Conservation (phyloP, 2,329 filamentous ascomycete species). For the Colletotrichum somersetense region DNA sequence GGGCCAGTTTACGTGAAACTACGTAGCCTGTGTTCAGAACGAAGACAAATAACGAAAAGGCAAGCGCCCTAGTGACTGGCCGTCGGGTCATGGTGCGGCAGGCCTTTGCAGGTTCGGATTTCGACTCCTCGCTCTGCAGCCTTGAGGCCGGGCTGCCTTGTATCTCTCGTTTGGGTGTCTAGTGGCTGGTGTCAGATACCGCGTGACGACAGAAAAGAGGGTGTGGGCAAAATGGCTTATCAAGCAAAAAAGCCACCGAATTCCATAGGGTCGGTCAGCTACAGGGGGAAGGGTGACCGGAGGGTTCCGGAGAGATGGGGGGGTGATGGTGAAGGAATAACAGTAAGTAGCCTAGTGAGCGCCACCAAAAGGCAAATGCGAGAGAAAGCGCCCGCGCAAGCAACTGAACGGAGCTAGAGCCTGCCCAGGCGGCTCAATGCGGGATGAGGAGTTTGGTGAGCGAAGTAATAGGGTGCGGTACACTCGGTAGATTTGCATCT, state of each 20-base stretch:
- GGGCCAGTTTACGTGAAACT: conserved; percentile 22
- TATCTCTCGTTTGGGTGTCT: conserved; percentile 22
- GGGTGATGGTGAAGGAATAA: conserved; percentile 5
- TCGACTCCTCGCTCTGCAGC: conserved; percentile 29
- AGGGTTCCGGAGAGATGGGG: not conserved
- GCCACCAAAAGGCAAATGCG: conserved; percentile 31
- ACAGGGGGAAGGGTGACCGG: not conserved
- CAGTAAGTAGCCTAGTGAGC: conserved; percentile 1
- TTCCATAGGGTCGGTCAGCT: conserved; percentile 27
- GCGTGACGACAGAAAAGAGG: conserved; percentile 25
- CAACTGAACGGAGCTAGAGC: conserved; percentile 24
- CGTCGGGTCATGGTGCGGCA: conserved; percentile 19
- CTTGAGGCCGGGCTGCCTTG: conserved; percentile 30
- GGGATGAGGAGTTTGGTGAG: conserved; percentile 1
- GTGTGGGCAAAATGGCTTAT: conserved; percentile 23
- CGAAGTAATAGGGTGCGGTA: conserved; percentile 14
- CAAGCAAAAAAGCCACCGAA: conserved; percentile 22
- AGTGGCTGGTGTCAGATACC: conserved; percentile 33
- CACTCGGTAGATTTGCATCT: conserved; percentile 30
- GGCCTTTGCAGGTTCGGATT: conserved; percentile 2
- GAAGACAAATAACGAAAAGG: conserved; percentile 32
- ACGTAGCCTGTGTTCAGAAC: conserved; percentile 32
- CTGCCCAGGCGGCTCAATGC: conserved; percentile 16
- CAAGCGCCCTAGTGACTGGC: conserved; percentile 27
- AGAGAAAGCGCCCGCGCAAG: conserved; percentile 20